phyloP scores from a whole-genome alignment of 148 eudicot genomes.

The Arctostaphylos glauca region DNA sequence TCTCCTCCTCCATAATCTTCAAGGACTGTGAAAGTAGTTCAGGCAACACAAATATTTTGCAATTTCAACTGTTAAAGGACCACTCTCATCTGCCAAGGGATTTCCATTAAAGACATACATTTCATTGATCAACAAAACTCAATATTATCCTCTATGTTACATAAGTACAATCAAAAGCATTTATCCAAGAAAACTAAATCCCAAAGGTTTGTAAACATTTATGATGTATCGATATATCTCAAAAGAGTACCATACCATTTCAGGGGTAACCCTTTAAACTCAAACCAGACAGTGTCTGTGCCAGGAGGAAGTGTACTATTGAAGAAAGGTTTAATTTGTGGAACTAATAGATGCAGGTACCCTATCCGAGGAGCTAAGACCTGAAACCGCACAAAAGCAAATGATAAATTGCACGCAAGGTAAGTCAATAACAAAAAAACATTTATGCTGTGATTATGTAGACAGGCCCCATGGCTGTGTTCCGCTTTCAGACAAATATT shows the following conservation, averaged over 20 bases:
- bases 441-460: too few species aligned
- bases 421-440: not conserved
- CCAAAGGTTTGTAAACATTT: not conserved
- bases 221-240: not conserved
- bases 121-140: not conserved
- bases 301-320: constrained; percentile 94
- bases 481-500: not conserved
- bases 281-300: constrained; percentile 90
- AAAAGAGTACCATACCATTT: constrained; percentile 61
- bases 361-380: constrained; percentile 92
- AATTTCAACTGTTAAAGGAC: not conserved
- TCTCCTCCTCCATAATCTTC: not conserved
- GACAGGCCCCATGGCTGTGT: not conserved
- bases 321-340: constrained; percentile 79
- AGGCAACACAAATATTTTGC: not conserved
- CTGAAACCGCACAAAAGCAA: constrained; percentile 38
- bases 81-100: constrained; percentile 1
- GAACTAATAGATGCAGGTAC: constrained; percentile 71
- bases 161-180: not conserved
- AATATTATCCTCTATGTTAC: not conserved
- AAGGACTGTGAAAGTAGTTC: not conserved
- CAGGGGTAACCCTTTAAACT: constrained; percentile 82
- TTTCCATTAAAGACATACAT: not conserved
- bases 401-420: constrained; percentile 3
- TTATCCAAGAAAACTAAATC: not conserved